phyloP scores from a whole-genome alignment of 306 rosid genomes.

The Psophocarpus tetragonolobus region DNA sequence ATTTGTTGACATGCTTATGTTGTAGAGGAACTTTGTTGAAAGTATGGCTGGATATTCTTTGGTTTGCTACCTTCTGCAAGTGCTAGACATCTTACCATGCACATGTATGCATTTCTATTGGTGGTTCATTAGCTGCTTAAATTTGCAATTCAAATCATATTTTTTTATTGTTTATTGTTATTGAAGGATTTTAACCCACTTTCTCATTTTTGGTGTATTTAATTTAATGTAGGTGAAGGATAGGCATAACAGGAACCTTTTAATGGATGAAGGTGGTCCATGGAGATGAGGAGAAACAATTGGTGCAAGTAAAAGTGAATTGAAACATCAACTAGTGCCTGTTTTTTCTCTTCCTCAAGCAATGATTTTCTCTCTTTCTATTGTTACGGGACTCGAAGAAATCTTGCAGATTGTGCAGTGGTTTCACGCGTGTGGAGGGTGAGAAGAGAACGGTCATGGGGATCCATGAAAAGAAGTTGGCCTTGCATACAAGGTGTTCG shows the following conservation, averaged over 20 bases:
- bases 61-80: constrained; percentile 97
- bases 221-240: constrained; percentile 69
- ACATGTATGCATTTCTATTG: constrained; percentile 18
- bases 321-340: no score
- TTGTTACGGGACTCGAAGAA: no score
- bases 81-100: constrained; percentile 36
- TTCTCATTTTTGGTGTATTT: constrained; percentile 25
- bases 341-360: no score
- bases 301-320: no score
- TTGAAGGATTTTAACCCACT: constrained; percentile 27
- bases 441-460: no score
- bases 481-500: no score
- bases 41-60: constrained; percentile 99
- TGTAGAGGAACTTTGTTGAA: constrained; percentile 89
- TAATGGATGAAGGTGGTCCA: constrained; percentile 97
- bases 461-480: no score
- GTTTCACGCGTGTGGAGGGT: no score
- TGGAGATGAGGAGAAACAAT: no score
- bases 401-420: no score
- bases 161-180: constrained; percentile 2
- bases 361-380: no score
- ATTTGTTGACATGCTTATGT: constrained; percentile 25
- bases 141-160: not conserved
- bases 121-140: constrained; percentile 26
- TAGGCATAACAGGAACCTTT: constrained; percentile 93